Conservation (phyloP, 768 basidiomycete species). For the Tremella fuciformis region DNA sequence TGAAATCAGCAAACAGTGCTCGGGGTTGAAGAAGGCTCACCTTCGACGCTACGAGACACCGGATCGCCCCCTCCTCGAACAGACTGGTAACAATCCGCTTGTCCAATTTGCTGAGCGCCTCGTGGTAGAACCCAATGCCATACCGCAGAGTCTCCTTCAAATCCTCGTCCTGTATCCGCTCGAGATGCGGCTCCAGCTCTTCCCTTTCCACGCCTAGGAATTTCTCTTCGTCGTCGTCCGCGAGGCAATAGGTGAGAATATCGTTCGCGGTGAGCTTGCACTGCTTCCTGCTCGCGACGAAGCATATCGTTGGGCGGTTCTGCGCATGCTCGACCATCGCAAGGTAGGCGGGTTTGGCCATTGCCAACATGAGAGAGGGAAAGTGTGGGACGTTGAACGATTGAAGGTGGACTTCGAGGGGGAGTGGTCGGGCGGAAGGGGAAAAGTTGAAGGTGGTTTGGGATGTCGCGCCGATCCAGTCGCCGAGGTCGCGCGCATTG, state of each 20-base stretch:
- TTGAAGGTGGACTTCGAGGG: constrained; percentile 96
- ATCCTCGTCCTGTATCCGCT: constrained; percentile 71
- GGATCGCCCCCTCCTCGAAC: constrained; percentile 91
- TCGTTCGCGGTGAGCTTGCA: constrained; percentile 92
- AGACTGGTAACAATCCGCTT: constrained; percentile 88
- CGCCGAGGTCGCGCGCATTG: constrained; percentile 90
- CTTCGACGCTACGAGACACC: constrained; percentile 90
- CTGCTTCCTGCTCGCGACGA: constrained; percentile 89
- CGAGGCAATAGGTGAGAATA: constrained; percentile 78
- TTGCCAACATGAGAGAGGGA: constrained; percentile 96
- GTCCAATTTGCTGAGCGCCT: constrained; percentile 86
- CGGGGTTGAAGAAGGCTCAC: constrained; percentile 54
- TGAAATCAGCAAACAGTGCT: constrained; percentile 45
- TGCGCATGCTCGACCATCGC: constrained; percentile 83
- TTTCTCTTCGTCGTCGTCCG: constrained; percentile 76
- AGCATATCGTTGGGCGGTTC: constrained; percentile 81
- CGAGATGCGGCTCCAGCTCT: constrained; percentile 82
- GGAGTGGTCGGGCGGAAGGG: constrained; percentile 91
- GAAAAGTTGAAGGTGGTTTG: constrained; percentile 98
- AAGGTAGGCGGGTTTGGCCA: constrained; percentile 97
- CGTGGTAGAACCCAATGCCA: constrained; percentile 93
- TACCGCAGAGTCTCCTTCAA: constrained; percentile 78
- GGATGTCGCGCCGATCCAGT: constrained; percentile 93
- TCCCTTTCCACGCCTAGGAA: constrained; percentile 84
- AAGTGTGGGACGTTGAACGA: constrained; percentile 96